Evolutionary conservation across 371 early-diverging fungal species (phyloP), one percentile per base, ranked within the genome.

Genomic region (Mortierella sp.): DNA sequence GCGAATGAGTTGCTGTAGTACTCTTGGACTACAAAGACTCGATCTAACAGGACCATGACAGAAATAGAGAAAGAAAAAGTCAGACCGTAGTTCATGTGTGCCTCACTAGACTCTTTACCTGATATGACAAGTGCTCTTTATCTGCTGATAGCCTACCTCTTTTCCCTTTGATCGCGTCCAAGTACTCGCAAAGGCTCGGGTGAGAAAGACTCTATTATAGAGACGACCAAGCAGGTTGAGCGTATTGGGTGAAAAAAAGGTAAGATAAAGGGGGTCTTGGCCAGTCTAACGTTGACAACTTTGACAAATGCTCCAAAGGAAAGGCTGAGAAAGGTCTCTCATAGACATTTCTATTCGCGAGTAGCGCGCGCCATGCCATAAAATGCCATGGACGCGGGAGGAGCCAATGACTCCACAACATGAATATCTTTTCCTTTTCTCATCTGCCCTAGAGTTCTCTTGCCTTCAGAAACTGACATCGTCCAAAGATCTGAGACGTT

Each of bases 121-220:
- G n/a, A n/a, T n/a, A n/a, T n/a, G n/a, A n/a, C n/a, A n/a, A n/a
- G n/a, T n/a, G n/a, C n/a, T 30, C 51, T 21, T 7, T 12, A 3
- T 47, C 30, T 12, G 7, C 15, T 48, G 1, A 12, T 28, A 12
- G 57, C 46, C 65, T 82, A 88, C 90, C 88, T 68, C 88, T 83
- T 66, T 88, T 88, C 57, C 89, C 90, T 64, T 86, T 86, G 58
- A 86, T 81, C 57, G 88, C 84, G 59, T 90, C 90, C 58, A 90
- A 73, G 66, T 88, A 89, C 64, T 85, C 83, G 66, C 89, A 88
- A 9, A 90, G 63, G 61, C 86, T 83, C 18, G 87, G 85, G 65
- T 88, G 89, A 28, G 66, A 57, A n/a, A 90, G 72, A 18, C 86
- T 82, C 88, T 88, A 74, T 58, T 45, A 2, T 4, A n/a, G 2